Percentiles rank a stretch among this genome's conserved stretches.
These are phyloP conservation scores for Picochlorum sp. DNA, from an alignment of 139 green algal species.

Conservation along the genomic window DNA sequence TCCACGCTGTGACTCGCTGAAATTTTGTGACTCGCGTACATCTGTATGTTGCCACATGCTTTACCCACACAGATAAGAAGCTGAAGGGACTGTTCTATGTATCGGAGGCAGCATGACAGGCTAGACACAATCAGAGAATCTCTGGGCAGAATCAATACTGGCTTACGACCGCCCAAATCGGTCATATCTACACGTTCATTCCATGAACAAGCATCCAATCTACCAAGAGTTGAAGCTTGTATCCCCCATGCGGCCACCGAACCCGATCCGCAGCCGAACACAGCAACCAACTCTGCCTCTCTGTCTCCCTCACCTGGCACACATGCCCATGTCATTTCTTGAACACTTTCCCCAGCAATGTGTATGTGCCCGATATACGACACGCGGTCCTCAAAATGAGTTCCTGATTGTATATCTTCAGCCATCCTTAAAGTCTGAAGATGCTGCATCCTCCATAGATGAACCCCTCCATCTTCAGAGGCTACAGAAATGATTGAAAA, in stretches of 20 bases:
- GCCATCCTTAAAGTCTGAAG: neutral
- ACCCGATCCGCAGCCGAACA: conserved; percentile 22
- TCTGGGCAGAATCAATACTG: neutral
- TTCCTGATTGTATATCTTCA: neutral
- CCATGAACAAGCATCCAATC: neutral
- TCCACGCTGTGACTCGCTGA: neutral
- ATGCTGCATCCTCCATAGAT: conserved; percentile 30
- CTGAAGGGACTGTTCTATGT: too few relatives aligned
- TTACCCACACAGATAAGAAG: neutral
- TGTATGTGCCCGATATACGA: conserved; percentile 18
- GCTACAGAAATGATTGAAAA: conserved; percentile 26
- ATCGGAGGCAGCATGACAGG: neutral
- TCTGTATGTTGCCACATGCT: neutral
- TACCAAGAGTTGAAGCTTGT: conserved; percentile 1
- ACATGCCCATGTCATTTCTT: neutral
- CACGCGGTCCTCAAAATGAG: conserved; percentile 2
- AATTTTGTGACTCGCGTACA: neutral
- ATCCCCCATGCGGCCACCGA: conserved; percentile 20
- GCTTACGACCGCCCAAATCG: neutral
- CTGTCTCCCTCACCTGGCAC: neutral
- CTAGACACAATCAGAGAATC: neutral
- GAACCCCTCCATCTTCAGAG: conserved; percentile 30
- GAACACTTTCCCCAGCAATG: neutral
- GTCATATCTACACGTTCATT: neutral
- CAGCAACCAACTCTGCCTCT: conserved; percentile 16